Base-by-base conservation (phyloP, 176 grass and related monocot species). In the Oryza punctata region DNA sequence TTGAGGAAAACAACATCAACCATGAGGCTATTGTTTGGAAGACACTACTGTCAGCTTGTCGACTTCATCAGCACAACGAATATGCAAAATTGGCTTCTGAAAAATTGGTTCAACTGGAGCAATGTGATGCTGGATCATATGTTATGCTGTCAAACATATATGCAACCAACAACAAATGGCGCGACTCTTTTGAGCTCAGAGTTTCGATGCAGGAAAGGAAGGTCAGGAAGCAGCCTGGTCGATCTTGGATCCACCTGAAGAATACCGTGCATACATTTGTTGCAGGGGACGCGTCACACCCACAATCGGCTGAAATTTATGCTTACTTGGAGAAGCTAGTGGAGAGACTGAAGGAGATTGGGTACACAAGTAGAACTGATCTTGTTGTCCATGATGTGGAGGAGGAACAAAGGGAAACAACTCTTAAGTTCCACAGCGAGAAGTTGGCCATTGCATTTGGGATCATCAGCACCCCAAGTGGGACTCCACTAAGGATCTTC, bases 71-170 rank as follows among this genome's bases (percentile, higher is more conserved):
- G 68, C 41, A 94, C 63, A 89, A 75, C 7, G 57, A 89, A n/a
- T 77, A 87, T 3, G 87, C 87, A 76, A 79, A 70, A 63, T 70
- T 87, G 63, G 87, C 89, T 70, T 91, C 89, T 63, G 69, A 77
- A 78, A 85, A 87, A 65, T 69, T 91, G 81, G 25, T 87, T 94
- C 78, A 82, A 38, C 78, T 94, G 24, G 84, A 89, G 57, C 73
- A 76, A 67, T 85, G 72, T 82, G 89, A 91, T 72, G 65, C 80
- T 46, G 92, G 78, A 72, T 87, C 87, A 12, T 91, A 91, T 46
- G 81, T 94, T 82, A 78, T 94, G 77, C 71, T 94, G 69, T 94
- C 92, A 28, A 91, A 94, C 76, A 89, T 91, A 24, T 87, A 91
- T 85, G 87, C 89, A 24, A 72, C 81, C 30, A 77, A 79, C 79